Evolutionary conservation across 352 stramenopile genomes (phyloP).

Genomic region (Pythium diclinum): DNA sequence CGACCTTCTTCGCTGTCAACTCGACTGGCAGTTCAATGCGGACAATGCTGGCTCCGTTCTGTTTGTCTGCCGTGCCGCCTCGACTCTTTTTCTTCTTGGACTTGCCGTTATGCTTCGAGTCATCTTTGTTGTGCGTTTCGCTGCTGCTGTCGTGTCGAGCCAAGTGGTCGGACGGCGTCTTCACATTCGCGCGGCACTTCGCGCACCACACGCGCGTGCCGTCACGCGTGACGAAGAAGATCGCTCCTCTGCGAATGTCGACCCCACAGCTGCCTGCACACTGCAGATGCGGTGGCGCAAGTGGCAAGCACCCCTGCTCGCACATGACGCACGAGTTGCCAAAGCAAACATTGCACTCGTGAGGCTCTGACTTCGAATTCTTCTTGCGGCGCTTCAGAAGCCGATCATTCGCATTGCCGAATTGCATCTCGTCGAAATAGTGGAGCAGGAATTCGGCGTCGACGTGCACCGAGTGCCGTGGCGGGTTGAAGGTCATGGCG

Average conservation of each 20-base stretch:
- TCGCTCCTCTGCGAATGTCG: conserved; percentile 72
- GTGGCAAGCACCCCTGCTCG: conserved; percentile 61
- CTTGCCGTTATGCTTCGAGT: conserved; percentile 7
- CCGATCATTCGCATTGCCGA: conserved; percentile 35
- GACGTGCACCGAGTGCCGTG: conserved; percentile 74
- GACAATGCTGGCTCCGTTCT: conserved; percentile 11
- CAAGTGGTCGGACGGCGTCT: conserved; percentile 15
- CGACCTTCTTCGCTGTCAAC: conserved; percentile 68
- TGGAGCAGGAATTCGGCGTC: conserved; percentile 58
- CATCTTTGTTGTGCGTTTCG: conserved; percentile 1
- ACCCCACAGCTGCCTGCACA: conserved; percentile 73
- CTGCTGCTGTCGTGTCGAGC: conserved; percentile 19
- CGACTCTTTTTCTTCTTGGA: conserved; percentile 21
- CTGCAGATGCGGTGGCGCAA: conserved; percentile 61
- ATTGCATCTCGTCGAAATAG: conserved; percentile 64
- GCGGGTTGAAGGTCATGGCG: conserved; percentile 83
- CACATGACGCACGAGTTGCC: conserved; percentile 75
- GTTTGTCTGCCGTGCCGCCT: background rate
- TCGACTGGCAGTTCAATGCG: conserved; percentile 63
- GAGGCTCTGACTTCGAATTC: conserved; percentile 24
- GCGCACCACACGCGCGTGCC: conserved; percentile 79
- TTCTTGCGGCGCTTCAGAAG: conserved; percentile 38
- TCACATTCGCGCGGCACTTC: conserved; percentile 59
- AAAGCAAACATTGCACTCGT: conserved; percentile 58
- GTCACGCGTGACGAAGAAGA: conserved; percentile 72